Evolutionary conservation across 306 rosid species (phyloP).

Genomic region (Abrus pulchellus): DNA sequence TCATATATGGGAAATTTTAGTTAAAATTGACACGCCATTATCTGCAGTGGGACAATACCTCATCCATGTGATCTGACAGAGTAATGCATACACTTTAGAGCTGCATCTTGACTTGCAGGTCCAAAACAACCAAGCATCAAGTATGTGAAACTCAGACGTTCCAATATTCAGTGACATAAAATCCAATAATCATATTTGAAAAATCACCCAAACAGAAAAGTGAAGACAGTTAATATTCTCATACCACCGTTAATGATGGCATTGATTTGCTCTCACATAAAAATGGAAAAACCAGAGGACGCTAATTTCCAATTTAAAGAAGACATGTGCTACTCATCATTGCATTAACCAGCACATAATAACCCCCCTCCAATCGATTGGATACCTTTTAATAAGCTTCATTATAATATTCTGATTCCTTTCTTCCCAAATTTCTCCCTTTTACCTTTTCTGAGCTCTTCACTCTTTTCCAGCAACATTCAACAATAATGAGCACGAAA

Average conservation of each 20-base stretch:
- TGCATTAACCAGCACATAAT: slow-evolving; percentile 1
- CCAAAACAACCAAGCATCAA: slow-evolving; percentile 29
- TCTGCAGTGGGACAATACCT: not conserved
- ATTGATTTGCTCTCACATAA: slow-evolving; percentile 32
- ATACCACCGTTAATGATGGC: slow-evolving; percentile 37
- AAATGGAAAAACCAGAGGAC: slow-evolving; percentile 35
- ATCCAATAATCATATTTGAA: slow-evolving; percentile 6
- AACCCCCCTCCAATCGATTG: slow-evolving; percentile 22
- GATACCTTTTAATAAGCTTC: slow-evolving; percentile 21
- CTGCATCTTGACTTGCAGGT: slow-evolving; percentile 11
- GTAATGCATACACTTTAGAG: not conserved
- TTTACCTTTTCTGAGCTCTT: not conserved
- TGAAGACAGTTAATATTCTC: slow-evolving; percentile 15
- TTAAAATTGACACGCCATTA: not conserved
- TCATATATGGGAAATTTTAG: not conserved
- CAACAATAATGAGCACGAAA: slow-evolving; percentile 31
- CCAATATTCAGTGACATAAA: slow-evolving; percentile 12
- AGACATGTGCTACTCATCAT: slow-evolving; percentile 39
- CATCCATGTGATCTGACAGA: slow-evolving; percentile 6
- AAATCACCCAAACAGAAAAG: not conserved
- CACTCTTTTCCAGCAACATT: slow-evolving; percentile 32
- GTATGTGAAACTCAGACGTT: not conserved
- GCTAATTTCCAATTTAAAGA: not conserved
- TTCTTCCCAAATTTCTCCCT: slow-evolving; percentile 39
- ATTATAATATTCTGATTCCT: slow-evolving; percentile 17